Evolutionary conservation across 1,284 basidiomycete species (phyloP).

Genomic region (Trametes versicolor): DNA sequence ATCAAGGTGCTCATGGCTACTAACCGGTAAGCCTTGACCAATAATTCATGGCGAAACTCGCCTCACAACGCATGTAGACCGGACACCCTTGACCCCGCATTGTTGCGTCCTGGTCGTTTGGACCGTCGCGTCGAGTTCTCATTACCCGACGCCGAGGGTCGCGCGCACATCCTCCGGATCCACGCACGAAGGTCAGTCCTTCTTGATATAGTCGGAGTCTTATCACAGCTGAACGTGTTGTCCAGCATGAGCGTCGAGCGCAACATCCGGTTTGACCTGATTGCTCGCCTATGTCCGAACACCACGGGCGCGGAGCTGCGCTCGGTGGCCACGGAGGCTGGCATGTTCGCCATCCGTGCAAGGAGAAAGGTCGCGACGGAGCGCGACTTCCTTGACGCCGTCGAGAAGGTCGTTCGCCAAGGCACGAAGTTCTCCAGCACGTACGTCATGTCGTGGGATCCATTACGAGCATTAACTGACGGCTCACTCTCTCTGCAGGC

Average conservation of each 20-base stretch:
- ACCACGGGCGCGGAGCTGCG: slow-evolving; percentile 98
- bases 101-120: slow-evolving; percentile 95
- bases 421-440: slow-evolving; percentile 97
- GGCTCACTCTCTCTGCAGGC: slow-evolving; percentile 37
- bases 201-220: slow-evolving; percentile 1
- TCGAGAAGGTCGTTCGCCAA: slow-evolving; percentile 98
- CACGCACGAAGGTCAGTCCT: slow-evolving; percentile 88
- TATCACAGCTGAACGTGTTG: slow-evolving; percentile 20
- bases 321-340: slow-evolving; percentile 98
- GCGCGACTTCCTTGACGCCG: slow-evolving; percentile 96
- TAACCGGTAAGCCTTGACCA: slow-evolving; percentile 71
- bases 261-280: slow-evolving; percentile 97
- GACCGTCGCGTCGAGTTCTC: slow-evolving; percentile 98
- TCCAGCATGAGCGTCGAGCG: slow-evolving; percentile 96
- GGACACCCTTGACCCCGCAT: slow-evolving; percentile 97
- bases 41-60: slow-evolving; percentile 7
- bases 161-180: slow-evolving; percentile 96
- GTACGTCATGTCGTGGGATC: slow-evolving; percentile 52
- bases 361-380: slow-evolving; percentile 97
- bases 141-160: slow-evolving; percentile 94
- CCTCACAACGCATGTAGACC: slow-evolving; percentile 64
- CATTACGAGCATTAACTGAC: slow-evolving; percentile 2
- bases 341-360: slow-evolving; percentile 99
- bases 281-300: slow-evolving; percentile 97
- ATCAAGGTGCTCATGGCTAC: slow-evolving; percentile 99